Evolutionary conservation across 139 green algal species (phyloP).

Genomic region (Zygnema cylindricum): DNA sequence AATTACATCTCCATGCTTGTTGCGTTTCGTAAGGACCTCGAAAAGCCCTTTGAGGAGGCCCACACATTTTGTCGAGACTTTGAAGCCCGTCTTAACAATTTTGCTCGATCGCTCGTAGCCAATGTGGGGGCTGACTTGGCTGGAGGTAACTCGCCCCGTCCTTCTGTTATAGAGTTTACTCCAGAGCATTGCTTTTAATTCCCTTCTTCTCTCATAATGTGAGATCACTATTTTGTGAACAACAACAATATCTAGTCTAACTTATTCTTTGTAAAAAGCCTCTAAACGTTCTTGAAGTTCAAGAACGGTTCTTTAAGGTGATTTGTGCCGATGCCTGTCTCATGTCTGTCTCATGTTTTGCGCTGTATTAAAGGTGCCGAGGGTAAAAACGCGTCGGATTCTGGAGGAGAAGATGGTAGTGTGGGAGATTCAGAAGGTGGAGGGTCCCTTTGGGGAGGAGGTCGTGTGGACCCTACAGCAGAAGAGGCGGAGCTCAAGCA

Average conservation of each 20-base stretch:
- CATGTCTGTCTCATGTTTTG: conserved; percentile 3
- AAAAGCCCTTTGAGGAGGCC: conserved; percentile 18
- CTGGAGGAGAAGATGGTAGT: conserved; percentile 2
- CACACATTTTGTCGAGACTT: conserved; percentile 17
- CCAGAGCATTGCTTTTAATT: no score
- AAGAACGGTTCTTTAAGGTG: background rate
- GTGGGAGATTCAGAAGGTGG: conserved; percentile 2
- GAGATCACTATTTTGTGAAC: no score
- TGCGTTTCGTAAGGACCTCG: conserved; percentile 1
- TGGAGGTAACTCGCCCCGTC: background rate
- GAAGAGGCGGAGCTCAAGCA: conserved; percentile 43
- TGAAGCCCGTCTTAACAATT: background rate
- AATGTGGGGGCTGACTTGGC: background rate
- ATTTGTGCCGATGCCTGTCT: background rate
- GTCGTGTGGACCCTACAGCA: conserved; percentile 17
- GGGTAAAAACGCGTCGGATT: background rate
- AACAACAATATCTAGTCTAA: no score
- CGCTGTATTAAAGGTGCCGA: background rate
- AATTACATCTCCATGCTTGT: conserved; percentile 15
- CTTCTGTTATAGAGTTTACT: no score
- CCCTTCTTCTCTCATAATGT: conserved; percentile 12
- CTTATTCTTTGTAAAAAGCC: no score
- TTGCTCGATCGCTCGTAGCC: conserved; percentile 1
- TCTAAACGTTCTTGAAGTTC: background rate
- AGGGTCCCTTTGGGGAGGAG: background rate